Percentiles rank a stretch among this genome's conserved stretches.
phyloP scores from a whole-genome alignment of 371 early-diverging fungal species.

The Polyrhizophydium stewartii region DNA sequence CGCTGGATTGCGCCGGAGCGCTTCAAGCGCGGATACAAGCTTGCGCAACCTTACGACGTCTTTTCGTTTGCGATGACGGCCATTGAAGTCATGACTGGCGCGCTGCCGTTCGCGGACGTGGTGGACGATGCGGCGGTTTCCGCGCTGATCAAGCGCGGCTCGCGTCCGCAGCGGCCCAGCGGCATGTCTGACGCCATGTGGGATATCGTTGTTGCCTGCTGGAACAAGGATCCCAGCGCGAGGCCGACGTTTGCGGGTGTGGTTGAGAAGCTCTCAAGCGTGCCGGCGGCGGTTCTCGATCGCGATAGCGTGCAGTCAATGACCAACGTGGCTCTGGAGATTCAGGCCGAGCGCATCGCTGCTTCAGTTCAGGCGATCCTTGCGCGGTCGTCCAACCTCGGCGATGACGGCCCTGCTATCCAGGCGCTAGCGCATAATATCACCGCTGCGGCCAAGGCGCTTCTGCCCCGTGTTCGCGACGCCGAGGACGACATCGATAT shows the following conservation, averaged over 20 bases:
- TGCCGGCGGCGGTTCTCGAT: too few species aligned
- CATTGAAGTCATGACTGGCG: slow-evolving; percentile 24
- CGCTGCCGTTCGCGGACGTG: slow-evolving; percentile 2
- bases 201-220: not conserved
- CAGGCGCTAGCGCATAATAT: too few species aligned
- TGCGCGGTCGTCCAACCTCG: too few species aligned
- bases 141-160: slow-evolving; percentile 11
- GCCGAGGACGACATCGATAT: too few species aligned
- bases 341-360: too few species aligned
- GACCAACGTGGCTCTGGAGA: too few species aligned
- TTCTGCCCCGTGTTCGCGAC: too few species aligned
- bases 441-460: too few species aligned
- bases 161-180: slow-evolving; percentile 1
- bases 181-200: slow-evolving; percentile 5
- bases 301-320: too few species aligned
- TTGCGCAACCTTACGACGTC: slow-evolving; percentile 21
- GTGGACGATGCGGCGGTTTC: slow-evolving; percentile 5
- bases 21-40: slow-evolving; percentile 14
- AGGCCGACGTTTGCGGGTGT: not conserved
- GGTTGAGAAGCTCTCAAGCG: not conserved
- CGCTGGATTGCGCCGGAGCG: slow-evolving; percentile 32
- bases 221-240: not conserved
- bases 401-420: too few species aligned
- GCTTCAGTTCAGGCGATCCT: too few species aligned
- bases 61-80: slow-evolving; percentile 36